A percentile compares a stretch with the other conserved stretches of the same genome.
Evolutionary conservation across 768 basidiomycete species (phyloP).

Genomic region (Boletellus ananas): DNA sequence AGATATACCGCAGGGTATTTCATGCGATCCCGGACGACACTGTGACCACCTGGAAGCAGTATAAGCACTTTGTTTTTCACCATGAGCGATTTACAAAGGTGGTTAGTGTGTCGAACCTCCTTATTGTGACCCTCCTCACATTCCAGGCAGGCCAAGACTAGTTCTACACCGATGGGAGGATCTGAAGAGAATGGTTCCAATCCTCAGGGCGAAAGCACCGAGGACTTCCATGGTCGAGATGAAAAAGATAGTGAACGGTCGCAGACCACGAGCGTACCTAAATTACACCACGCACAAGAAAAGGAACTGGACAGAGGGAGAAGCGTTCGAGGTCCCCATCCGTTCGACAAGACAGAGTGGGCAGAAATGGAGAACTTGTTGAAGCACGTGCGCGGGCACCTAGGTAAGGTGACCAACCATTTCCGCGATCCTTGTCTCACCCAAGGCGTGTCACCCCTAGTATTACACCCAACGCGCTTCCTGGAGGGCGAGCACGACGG

Average conservation of each 20-base stretch:
- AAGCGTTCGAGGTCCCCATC: constrained; percentile 51
- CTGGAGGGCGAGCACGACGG: constrained; percentile 89
- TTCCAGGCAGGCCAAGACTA: constrained; percentile 41
- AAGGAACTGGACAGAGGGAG: constrained; percentile 37
- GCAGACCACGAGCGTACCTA: constrained; percentile 10
- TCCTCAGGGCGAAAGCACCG: constrained; percentile 13
- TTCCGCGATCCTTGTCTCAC: neutral
- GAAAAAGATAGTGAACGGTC: constrained; percentile 20
- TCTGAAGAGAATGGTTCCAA: constrained; percentile 41
- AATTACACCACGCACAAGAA: constrained; percentile 30
- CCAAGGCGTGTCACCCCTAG: constrained; percentile 36
- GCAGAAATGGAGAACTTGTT: constrained; percentile 89
- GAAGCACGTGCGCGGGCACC: constrained; percentile 73
- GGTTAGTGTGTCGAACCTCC: constrained; percentile 36
- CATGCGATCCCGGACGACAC: constrained; percentile 90
- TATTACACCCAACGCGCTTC: constrained; percentile 81
- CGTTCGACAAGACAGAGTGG: constrained; percentile 78
- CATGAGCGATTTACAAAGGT: constrained; percentile 73
- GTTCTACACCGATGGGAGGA: constrained; percentile 40
- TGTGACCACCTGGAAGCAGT: constrained; percentile 94
- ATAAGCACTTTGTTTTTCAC: constrained; percentile 76
- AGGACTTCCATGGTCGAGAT: constrained; percentile 18
- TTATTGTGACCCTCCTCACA: neutral
- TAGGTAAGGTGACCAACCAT: constrained; percentile 52
- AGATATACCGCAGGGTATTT: constrained; percentile 94